These are phyloP conservation scores for Orbilia quercus DNA, from an alignment of 2,329 filamentous ascomycete species.

Conservation along the genomic window DNA sequence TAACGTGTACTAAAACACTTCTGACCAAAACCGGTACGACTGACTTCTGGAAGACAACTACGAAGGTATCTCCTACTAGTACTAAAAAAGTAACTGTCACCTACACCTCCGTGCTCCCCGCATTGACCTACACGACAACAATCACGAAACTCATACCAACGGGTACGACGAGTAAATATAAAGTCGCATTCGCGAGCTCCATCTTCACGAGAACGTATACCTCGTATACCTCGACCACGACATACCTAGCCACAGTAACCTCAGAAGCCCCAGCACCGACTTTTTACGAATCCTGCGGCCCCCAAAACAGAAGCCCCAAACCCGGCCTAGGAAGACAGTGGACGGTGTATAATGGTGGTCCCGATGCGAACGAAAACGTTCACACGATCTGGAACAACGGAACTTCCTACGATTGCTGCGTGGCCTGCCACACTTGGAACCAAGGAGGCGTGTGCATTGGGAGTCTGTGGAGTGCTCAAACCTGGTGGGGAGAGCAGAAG, in stretches of 20 bases:
- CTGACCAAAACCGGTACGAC: slow-evolving; percentile 41
- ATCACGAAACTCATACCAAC: slow-evolving; percentile 1
- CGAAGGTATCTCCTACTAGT: slow-evolving; percentile 10
- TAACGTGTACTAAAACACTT: slow-evolving; percentile 29
- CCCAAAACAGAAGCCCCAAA: slow-evolving; percentile 6
- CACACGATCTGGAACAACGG: not conserved
- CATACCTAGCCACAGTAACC: slow-evolving; percentile 15
- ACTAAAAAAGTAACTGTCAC: slow-evolving; percentile 2
- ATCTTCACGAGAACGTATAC: slow-evolving; percentile 10
- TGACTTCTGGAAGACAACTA: slow-evolving; percentile 38
- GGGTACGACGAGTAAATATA: slow-evolving; percentile 2
- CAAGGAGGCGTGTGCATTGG: slow-evolving; percentile 15
- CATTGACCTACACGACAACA: too few relatives aligned
- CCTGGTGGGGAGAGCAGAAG: slow-evolving; percentile 7
- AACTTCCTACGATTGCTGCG: slow-evolving; percentile 26
- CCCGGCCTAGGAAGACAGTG: not conserved
- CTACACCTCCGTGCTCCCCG: too few relatives aligned
- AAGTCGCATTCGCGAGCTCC: slow-evolving; percentile 1
- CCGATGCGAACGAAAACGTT: not conserved
- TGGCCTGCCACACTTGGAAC: slow-evolving; percentile 4
- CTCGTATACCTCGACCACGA: slow-evolving; percentile 9
- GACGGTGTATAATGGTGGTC: not conserved
- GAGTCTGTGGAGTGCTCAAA: slow-evolving; percentile 7
- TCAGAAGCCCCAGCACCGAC: slow-evolving; percentile 8
- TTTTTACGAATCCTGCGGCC: slow-evolving; percentile 5